A percentile compares a stretch with the other conserved stretches of the same genome.
Evolutionary conservation across 1,284 basidiomycete species (phyloP).

Genomic region (Neotropicomus parvogracilis): DNA sequence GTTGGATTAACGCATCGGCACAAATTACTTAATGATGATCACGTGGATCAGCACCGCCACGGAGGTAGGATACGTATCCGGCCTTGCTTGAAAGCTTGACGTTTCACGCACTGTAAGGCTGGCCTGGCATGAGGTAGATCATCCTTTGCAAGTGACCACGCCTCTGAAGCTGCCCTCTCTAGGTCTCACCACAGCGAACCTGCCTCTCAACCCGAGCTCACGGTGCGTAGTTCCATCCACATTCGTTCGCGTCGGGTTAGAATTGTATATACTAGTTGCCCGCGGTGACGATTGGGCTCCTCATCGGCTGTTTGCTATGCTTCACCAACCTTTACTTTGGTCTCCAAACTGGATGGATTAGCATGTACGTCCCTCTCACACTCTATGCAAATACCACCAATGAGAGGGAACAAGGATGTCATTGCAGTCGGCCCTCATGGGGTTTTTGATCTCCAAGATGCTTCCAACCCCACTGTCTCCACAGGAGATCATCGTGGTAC

Average conservation of each 20-base stretch:
- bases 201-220: slow-evolving; percentile 31
- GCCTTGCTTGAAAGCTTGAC: too few species aligned
- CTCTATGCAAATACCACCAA: neutral
- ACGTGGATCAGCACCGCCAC: slow-evolving; percentile 22
- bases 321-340: slow-evolving; percentile 79
- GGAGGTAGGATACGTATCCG: too few species aligned
- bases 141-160: too few species aligned
- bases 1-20: slow-evolving; percentile 32
- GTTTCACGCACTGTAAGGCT: too few species aligned
- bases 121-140: too few species aligned
- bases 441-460: slow-evolving; percentile 80
- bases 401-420: slow-evolving; percentile 75
- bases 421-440: slow-evolving; percentile 87
- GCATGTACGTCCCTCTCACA: slow-evolving; percentile 46
- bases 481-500: slow-evolving; percentile 90
- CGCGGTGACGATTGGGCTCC: slow-evolving; percentile 55
- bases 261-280: slow-evolving; percentile 31
- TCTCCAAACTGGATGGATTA: slow-evolving; percentile 75
- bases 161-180: neutral
- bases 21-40: slow-evolving; percentile 32
- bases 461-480: slow-evolving; percentile 73
- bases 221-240: slow-evolving; percentile 17
- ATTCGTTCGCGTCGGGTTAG: neutral
- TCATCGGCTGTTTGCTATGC: slow-evolving; percentile 70
- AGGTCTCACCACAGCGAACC: slow-evolving; percentile 12